phyloP scores from a whole-genome alignment of 1,284 basidiomycete species.

The Puccinia coronata region DNA sequence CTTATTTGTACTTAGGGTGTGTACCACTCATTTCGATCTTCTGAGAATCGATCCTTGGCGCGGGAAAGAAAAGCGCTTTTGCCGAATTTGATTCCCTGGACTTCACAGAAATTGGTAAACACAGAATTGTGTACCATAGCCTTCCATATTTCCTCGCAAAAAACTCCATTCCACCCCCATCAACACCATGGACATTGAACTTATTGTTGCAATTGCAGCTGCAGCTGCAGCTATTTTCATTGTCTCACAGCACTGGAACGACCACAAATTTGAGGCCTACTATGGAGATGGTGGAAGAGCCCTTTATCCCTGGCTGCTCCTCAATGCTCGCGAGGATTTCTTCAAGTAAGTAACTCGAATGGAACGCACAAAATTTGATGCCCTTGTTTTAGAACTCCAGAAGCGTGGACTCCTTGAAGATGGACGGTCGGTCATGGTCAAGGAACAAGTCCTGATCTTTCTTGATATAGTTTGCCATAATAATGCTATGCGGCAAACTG shows the following conservation, averaged over 20 bases:
- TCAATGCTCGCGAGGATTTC: background rate
- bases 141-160: no score
- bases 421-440: background rate
- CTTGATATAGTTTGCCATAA: background rate
- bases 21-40: no score
- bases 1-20: no score
- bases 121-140: no score
- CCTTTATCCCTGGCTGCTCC: background rate
- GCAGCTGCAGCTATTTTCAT: background rate
- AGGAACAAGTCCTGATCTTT: background rate
- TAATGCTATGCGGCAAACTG: background rate
- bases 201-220: background rate
- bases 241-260: background rate
- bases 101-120: no score
- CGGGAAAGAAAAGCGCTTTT: no score
- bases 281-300: conserved; percentile 7
- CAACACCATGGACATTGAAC: no score
- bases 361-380: background rate
- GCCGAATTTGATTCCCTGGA: no score
- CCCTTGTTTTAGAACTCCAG: background rate
- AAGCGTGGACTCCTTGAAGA: background rate
- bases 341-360: background rate
- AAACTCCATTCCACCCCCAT: no score
- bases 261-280: background rate
- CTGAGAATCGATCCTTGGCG: no score